A percentile compares a stretch with the other conserved stretches of the same genome.
phyloP scores from a whole-genome alignment of 306 rosid species.

The Adenanthera pavonina region DNA sequence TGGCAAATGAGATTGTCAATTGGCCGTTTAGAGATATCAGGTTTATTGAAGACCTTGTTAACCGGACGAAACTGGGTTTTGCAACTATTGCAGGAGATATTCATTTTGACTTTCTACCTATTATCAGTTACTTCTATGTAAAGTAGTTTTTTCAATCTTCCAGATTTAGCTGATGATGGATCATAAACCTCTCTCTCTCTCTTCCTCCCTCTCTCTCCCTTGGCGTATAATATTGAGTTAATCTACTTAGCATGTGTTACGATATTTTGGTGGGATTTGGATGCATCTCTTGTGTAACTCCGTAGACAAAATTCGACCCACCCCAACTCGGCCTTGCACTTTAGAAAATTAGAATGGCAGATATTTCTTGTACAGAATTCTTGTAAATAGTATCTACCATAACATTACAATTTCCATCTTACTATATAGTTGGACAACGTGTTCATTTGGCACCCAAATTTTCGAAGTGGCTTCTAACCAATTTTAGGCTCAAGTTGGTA shows the following conservation, averaged over 20 bases:
- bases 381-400: background rate
- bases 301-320: background rate
- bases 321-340: background rate
- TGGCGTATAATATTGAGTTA: background rate
- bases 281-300: conserved; percentile 19
- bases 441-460: background rate
- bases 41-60: conserved; percentile 42
- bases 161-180: too few species aligned
- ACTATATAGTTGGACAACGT: background rate
- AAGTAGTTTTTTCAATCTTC: conserved; percentile 3
- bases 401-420: background rate
- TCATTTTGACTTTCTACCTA: conserved; percentile 37
- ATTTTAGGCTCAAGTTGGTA: too few species aligned
- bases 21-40: conserved; percentile 39
- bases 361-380: conserved; percentile 5
- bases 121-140: conserved; percentile 51
- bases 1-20: conserved; percentile 33
- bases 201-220: too few species aligned
- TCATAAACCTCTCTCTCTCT: too few species aligned
- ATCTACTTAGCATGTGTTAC: conserved; percentile 20
- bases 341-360: background rate
- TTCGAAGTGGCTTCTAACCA: too few species aligned
- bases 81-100: conserved; percentile 42
- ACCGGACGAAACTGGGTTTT: conserved; percentile 42
- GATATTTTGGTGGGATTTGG: background rate